Base-by-base conservation (phyloP, 352 stramenopile species). In the Phytophthora niederhauseri region DNA sequence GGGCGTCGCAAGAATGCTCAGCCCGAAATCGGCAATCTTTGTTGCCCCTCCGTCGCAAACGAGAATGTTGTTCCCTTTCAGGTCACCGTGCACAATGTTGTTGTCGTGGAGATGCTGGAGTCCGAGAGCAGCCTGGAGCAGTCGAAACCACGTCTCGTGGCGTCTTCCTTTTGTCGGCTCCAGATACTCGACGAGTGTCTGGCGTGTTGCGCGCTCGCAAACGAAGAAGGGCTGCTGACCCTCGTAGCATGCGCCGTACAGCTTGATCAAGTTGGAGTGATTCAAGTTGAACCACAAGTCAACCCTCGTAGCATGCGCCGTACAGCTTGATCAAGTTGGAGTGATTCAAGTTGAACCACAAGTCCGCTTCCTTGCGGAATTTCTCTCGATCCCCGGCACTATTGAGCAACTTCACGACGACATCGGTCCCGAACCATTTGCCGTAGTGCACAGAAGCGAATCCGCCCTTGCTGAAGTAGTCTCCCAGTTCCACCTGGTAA, bases 1-100 rank as follows among this genome's bases (percentile, higher is more conserved):
- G 17, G 41, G 41, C 9, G 41, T 20, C 12, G 15, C 41, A 19
- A 61, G 34, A 38, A 51, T 51, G 15, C 54, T 61, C 54, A 61
- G 14, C 36, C 54, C 54, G 30, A 61, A 61, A 38, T 61, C 54
- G 14, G 54, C 54, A 22, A 61, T 20, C 54, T 61, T 61, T 14
- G 36, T 36, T 1, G 9, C 34, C 0, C 53, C 34, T 22, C 20
- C 34, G 14, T 49, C 34, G 36, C 53, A 60, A 49, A 60, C 53
- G 5, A 60, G 53, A n/a, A 60, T 60, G 19, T 60, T 60, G 28
- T 60, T 36, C 19, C 53, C 53, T 22, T 60, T 60, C 19, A 60
- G 20, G 14, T 60, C 53, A 15, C 19, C 53, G 20, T 60, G 53
- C 2, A 60, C 53, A 24, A 61, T 61, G 19, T 26, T 36, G 15